phyloP scores from a whole-genome alignment of 2,329 filamentous ascomycete species.

The Trichoderma cornu-damae region DNA sequence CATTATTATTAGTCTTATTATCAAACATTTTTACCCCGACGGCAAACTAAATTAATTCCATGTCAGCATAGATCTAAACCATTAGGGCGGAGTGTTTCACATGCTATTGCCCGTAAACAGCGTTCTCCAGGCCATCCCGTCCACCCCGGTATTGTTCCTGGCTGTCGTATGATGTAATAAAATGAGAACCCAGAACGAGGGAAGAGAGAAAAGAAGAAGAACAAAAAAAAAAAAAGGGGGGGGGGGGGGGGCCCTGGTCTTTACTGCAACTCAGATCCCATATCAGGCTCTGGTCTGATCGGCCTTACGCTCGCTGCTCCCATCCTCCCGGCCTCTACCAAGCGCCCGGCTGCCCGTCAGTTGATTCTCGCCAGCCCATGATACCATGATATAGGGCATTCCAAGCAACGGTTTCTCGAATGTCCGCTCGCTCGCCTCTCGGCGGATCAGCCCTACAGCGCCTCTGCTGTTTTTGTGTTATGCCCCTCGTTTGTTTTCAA shows the following conservation, averaged over 20 bases:
- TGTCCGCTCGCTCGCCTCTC: neutral
- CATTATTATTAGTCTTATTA: neutral
- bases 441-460: conserved; percentile 12
- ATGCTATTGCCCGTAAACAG: neutral
- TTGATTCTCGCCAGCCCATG: too few relatives aligned
- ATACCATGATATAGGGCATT: too few relatives aligned
- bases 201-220: too few relatives aligned
- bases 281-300: neutral
- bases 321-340: neutral
- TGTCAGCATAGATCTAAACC: neutral
- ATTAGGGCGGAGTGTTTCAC: neutral
- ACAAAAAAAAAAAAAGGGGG: too few relatives aligned
- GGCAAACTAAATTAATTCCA: neutral
- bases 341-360: too few relatives aligned
- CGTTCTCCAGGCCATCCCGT: too few relatives aligned
- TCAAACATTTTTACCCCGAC: neutral
- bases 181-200: neutral
- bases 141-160: neutral
- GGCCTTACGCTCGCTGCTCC: neutral
- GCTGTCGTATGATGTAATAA: neutral
- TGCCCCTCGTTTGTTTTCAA: neutral
- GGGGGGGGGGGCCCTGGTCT: too few relatives aligned
- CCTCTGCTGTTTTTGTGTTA: conserved; percentile 9
- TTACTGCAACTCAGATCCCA: too few relatives aligned
- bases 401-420: too few relatives aligned